Percentiles rank a stretch among this genome's conserved stretches.
Conservation (phyloP, 202 grass and related monocot species). For the Saccharum hybrid region DNA sequence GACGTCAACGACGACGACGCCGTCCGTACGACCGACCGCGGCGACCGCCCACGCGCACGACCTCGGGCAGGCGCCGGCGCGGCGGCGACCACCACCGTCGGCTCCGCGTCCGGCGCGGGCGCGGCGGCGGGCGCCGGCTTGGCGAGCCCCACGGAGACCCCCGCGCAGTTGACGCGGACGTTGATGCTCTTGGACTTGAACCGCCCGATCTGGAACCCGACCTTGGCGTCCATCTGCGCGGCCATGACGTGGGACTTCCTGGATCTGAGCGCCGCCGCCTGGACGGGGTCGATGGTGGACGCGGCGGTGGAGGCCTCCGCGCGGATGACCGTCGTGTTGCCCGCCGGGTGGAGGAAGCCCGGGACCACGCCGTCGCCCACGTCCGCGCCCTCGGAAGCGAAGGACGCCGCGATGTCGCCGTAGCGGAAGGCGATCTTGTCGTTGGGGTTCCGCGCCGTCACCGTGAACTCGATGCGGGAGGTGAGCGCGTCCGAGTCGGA, state of each 20-base stretch:
- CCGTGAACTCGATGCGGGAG: slow-evolving; percentile 80
- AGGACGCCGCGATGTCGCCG: slow-evolving; percentile 68
- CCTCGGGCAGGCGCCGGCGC: slow-evolving; percentile 48
- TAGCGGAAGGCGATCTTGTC: slow-evolving; percentile 78
- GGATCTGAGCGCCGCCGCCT: slow-evolving; percentile 68
- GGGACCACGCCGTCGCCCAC: slow-evolving; percentile 72
- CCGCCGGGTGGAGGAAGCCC: slow-evolving; percentile 65
- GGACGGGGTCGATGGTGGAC: slow-evolving; percentile 61
- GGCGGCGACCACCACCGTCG: slow-evolving; percentile 38
- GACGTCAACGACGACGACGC: slow-evolving; percentile 36
- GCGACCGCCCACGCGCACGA: slow-evolving; percentile 38
- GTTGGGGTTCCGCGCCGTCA: slow-evolving; percentile 88
- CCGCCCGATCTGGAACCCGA: slow-evolving; percentile 75
- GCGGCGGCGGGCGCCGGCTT: slow-evolving; percentile 33
- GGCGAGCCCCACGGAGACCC: slow-evolving; percentile 56
- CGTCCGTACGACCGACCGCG: slow-evolving; percentile 38
- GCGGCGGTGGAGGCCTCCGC: slow-evolving; percentile 48
- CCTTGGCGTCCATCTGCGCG: slow-evolving; percentile 74
- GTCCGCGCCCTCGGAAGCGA: slow-evolving; percentile 57
- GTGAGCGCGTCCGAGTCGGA: slow-evolving; percentile 77
- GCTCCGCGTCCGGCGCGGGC: slow-evolving; percentile 23
- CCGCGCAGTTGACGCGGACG: slow-evolving; percentile 68
- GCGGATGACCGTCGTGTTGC: slow-evolving; percentile 76
- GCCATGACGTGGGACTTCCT: slow-evolving; percentile 58
- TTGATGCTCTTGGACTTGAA: slow-evolving; percentile 79